Evolutionary conservation across 2,329 filamentous ascomycete species (phyloP), one percentile per base, ranked within the genome.

Genomic region (Fusarium sp.): DNA sequence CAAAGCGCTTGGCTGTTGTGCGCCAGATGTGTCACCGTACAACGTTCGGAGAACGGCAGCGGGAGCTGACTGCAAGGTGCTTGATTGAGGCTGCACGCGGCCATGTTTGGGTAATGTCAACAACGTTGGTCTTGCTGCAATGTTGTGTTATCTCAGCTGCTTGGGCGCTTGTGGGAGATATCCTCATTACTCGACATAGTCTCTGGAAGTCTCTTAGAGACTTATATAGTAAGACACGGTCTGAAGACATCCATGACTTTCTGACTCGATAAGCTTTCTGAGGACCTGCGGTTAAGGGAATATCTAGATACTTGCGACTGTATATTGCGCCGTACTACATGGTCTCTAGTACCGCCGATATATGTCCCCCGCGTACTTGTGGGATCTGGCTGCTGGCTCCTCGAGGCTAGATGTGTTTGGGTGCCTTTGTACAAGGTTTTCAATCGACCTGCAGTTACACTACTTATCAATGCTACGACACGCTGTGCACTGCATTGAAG

Each of bases 11-110:
- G 41, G 26, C 36, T 53, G 57, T 32, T 53, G 54, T 53, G 31
- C 36, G 39, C 24, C 45, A 56, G 34, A 15, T 45, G 45, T 48
- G 53, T 52, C 47, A 58, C 42, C 26, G 45, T 64, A 46, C 50
- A 64, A 65, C 62, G 56, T 60, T 65, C 54, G 47, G 52, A 52
- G 40, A 64, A 58, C 55, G 62, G 62, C 44, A 57, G 52, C 54
- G 56, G 54, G 39, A 59, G 46, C 48, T 44, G 45, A 29, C 48
- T 64, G 31, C 36, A 52, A 39, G 53, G 29, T 47, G 45, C 24
- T 43, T 43, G 34, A 60, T 51, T 38, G 43, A 60, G 40, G 26
- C 48, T 62, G 53, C 46, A 44, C 41, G 43, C 29, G 58, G 52
- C 44, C 58, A 56, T 53, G 41, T 36, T 53, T 59, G 41, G 48